Evolutionary conservation across 345 rosid species (phyloP), one percentile per base, ranked within the genome.

Genomic region (Lepidium sativum): DNA sequence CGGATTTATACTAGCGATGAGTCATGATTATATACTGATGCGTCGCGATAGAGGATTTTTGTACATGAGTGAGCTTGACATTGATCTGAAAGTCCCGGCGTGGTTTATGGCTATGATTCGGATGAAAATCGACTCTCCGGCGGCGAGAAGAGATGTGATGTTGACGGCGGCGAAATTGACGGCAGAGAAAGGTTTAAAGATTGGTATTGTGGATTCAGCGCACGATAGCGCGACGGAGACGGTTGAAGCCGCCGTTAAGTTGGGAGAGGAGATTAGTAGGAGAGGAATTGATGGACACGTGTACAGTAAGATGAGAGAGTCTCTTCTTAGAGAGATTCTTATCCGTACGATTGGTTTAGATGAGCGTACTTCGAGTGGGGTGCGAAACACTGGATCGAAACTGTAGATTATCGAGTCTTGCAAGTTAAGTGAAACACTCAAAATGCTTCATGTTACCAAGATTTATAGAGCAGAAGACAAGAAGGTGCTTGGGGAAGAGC

Each of bases 11-110:
- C 67, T 88, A 6, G 88, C 90, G 9, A 60, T 82, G 53, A 62
- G 86, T 68, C 92, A 86, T 68, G 92, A 86, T 71, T 81, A 88
- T 40, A 23, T 81, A 4, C 37, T 81, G 20, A 82, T 88, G 92
- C 78, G 88, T 64, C 77, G 79, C 14, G 90, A 84, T 32, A 75
- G 79, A 21, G 96, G 96, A 0, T 88, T 81, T 63, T 44, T 88
- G 43, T 88, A 88, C 78, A 85, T 88, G 95, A 66, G 84, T 55
- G 98, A 88, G 68, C 12, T 89, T 11, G 95, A 86, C n/a, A 63
- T 88, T 13, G 81, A 75, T 13, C 78, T 83, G 2, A 18, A 15
- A 9, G 3, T 86, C 0, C 72, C 96, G 14, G 64, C 67, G 25
- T 88, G 83, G 69, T 65, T 81, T 75, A 15, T 63, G 61, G 74